Conservation (phyloP, 768 basidiomycete species). For the Suillus subluteus region DNA sequence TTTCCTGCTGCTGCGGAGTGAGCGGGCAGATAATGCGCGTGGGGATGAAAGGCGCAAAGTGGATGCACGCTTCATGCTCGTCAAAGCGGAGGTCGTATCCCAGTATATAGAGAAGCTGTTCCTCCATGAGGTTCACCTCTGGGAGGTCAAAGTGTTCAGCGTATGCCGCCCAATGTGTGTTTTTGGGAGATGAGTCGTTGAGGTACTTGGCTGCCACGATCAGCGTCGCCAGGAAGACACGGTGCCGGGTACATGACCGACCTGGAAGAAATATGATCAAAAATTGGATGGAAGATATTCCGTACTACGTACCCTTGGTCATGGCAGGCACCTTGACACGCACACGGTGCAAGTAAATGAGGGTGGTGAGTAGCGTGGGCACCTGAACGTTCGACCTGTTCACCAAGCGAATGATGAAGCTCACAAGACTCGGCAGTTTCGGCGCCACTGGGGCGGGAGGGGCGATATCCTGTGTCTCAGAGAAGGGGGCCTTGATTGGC, state of each 20-base stretch:
- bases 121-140: constrained; percentile 97
- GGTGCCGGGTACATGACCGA: constrained; percentile 90
- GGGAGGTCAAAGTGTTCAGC: constrained; percentile 72
- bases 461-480: constrained; percentile 30
- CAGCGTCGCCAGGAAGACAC: constrained; percentile 93
- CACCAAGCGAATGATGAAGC: constrained; percentile 85
- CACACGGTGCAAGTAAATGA: constrained; percentile 91
- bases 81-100: constrained; percentile 92
- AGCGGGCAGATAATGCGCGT: constrained; percentile 19
- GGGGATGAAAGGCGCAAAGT: constrained; percentile 72
- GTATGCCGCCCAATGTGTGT: constrained; percentile 89
- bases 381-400: constrained; percentile 87
- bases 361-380: constrained; percentile 85
- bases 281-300: constrained; percentile 2
- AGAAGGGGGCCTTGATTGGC: constrained; percentile 50
- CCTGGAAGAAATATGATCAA: constrained; percentile 38
- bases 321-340: constrained; percentile 76
- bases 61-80: constrained; percentile 74
- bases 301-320: constrained; percentile 70
- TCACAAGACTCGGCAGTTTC: constrained; percentile 69
- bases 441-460: constrained; percentile 20
- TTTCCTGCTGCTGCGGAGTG: constrained; percentile 42
- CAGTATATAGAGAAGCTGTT: constrained; percentile 89
- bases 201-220: constrained; percentile 97
- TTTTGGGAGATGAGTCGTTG: constrained; percentile 96